phyloP scores from a whole-genome alignment of 1,284 basidiomycete species.

The Thecaphora thlaspeos region DNA sequence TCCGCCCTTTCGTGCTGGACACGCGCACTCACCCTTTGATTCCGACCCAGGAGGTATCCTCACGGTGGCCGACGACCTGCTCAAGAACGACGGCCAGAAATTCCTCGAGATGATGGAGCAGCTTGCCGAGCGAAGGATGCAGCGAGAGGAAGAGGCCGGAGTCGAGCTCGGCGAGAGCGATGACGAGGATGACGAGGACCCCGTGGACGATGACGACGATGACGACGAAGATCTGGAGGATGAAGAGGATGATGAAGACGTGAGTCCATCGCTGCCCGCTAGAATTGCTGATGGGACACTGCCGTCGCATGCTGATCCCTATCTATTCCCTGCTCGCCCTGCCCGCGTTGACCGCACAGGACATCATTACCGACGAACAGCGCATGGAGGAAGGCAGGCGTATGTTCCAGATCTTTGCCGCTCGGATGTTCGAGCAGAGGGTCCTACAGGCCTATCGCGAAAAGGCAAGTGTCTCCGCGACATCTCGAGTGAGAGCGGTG shows the following conservation, averaged over 20 bases:
- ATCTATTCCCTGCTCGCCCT: constrained; percentile 1
- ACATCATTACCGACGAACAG: constrained; percentile 65
- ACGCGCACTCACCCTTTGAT: not conserved
- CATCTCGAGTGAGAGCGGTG: no score
- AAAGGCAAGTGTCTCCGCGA: constrained; percentile 60
- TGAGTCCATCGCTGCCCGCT: no score
- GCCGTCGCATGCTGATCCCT: no score
- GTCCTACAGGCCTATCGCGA: constrained; percentile 90
- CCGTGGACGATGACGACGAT: constrained; percentile 56
- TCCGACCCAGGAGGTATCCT: constrained; percentile 81
- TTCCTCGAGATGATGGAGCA: constrained; percentile 99
- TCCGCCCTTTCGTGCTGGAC: not conserved
- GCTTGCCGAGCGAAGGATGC: constrained; percentile 87
- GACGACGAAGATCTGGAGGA: constrained; percentile 60
- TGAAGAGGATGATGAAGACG: constrained; percentile 62
- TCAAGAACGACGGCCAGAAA: constrained; percentile 97
- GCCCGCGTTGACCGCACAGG: no score
- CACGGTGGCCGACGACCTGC: constrained; percentile 96
- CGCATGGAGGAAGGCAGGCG: constrained; percentile 97
- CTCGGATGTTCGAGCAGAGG: constrained; percentile 97
- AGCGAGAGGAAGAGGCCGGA: constrained; percentile 73
- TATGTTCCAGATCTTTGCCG: constrained; percentile 99
- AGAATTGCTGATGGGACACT: no score
- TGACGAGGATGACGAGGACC: constrained; percentile 32
- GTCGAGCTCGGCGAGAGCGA: constrained; percentile 61